phyloP scores from a whole-genome alignment of 2,329 filamentous ascomycete genomes.

The Tolypocladium amazonense region DNA sequence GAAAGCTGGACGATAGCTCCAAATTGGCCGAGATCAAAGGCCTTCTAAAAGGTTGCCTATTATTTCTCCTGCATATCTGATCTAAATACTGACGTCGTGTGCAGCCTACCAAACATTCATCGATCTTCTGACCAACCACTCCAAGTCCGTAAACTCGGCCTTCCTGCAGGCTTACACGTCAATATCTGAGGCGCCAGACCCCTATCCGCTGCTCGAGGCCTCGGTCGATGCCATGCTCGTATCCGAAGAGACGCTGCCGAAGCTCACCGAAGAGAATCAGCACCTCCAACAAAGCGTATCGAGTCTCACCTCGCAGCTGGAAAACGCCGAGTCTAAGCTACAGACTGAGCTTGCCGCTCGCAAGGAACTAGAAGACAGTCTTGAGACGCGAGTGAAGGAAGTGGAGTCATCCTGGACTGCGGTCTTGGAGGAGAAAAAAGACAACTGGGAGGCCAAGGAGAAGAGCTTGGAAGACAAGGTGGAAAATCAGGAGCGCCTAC shows the following conservation, averaged over 20 bases:
- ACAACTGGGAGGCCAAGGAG: constrained; percentile 95
- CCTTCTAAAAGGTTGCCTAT: constrained; percentile 62
- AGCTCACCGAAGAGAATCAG: constrained; percentile 78
- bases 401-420: constrained; percentile 84
- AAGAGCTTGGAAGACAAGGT: constrained; percentile 84
- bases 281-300: constrained; percentile 72
- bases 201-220: constrained; percentile 90
- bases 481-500: constrained; percentile 81
- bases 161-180: constrained; percentile 91
- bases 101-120: constrained; percentile 95
- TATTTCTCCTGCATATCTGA: background rate
- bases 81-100: constrained; percentile 7
- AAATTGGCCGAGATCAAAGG: constrained; percentile 86
- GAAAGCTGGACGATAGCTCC: constrained; percentile 79
- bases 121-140: constrained; percentile 90
- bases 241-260: constrained; percentile 85
- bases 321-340: constrained; percentile 71
- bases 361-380: constrained; percentile 63
- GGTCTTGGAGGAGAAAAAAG: constrained; percentile 83
- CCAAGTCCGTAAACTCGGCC: constrained; percentile 84
- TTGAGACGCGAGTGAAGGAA: constrained; percentile 76
- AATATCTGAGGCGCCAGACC: constrained; percentile 89
- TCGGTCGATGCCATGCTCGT: constrained; percentile 89
- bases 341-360: constrained; percentile 65
- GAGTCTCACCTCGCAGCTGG: constrained; percentile 68